A percentile compares a stretch with the other conserved stretches of the same genome.
Conservation (phyloP, 805 yeast species). For the Wickerhamiella galacta region DNA sequence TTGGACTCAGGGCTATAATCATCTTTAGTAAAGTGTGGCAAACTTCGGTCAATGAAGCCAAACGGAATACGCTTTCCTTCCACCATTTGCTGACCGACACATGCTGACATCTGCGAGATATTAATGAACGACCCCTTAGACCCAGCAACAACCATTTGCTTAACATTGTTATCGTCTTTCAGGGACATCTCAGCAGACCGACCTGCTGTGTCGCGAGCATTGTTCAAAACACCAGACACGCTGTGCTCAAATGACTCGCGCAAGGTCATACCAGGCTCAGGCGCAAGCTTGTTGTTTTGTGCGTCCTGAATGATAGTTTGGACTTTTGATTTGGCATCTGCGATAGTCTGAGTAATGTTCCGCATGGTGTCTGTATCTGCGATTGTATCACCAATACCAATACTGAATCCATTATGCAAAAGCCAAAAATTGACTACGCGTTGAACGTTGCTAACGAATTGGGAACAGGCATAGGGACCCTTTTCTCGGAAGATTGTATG, state of each 20-base stretch:
- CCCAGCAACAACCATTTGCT: conserved; percentile 98
- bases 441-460: conserved; percentile 79
- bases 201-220: conserved; percentile 99
- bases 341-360: conserved; percentile 80
- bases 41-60: conserved; percentile 88
- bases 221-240: conserved; percentile 85
- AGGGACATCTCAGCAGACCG: conserved; percentile 93
- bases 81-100: conserved; percentile 99
- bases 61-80: conserved; percentile 99
- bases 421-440: conserved; percentile 95
- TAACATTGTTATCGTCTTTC: conserved; percentile 87
- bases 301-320: conserved; percentile 89
- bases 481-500: conserved; percentile 97
- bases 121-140: conserved; percentile 98
- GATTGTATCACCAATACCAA: conserved; percentile 99
- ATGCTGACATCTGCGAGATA: conserved; percentile 98
- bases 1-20: conserved; percentile 97
- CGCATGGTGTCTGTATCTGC: conserved; percentile 96
- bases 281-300: conserved; percentile 70
- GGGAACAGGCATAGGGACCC: conserved; percentile 82
- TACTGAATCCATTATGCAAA: conserved; percentile 90
- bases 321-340: conserved; percentile 83
- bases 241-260: conserved; percentile 97
- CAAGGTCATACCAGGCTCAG: conserved; percentile 99
- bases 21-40: conserved; percentile 96